Conservation (phyloP, 208 protist species). For the Leishmania arabica region DNA sequence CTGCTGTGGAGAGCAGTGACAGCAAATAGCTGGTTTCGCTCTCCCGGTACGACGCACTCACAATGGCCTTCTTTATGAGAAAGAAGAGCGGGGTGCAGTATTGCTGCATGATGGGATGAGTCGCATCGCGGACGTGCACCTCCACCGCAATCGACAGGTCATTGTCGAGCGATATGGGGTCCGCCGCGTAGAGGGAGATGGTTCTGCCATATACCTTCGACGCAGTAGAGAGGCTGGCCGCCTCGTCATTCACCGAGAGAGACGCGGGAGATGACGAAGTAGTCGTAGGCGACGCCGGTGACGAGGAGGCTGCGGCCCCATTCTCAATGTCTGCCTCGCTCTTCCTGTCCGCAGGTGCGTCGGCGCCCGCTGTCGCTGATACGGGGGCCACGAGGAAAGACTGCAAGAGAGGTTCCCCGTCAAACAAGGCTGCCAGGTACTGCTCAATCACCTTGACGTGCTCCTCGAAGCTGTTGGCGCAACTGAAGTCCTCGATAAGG, state of each 20-base stretch:
- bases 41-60: slow-evolving; percentile 33
- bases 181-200: slow-evolving; percentile 25
- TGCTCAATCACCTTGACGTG: slow-evolving; percentile 57
- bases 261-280: slow-evolving; percentile 17
- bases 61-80: slow-evolving; percentile 41
- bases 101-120: slow-evolving; percentile 57
- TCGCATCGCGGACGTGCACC: slow-evolving; percentile 55
- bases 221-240: not conserved
- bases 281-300: not conserved
- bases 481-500: slow-evolving; percentile 80
- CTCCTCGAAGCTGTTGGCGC: slow-evolving; percentile 66
- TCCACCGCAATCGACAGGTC: slow-evolving; percentile 47
- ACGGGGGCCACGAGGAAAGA: slow-evolving; percentile 33
- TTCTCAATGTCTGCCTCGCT: not conserved
- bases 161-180: slow-evolving; percentile 1
- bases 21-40: slow-evolving; percentile 73
- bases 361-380: not conserved
- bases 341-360: not conserved
- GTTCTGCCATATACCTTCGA: slow-evolving; percentile 21
- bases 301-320: not conserved
- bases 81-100: slow-evolving; percentile 79
- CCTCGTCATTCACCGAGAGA: slow-evolving; percentile 5
- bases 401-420: slow-evolving; percentile 37
- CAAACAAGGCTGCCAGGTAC: slow-evolving; percentile 52
- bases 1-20: slow-evolving; percentile 74